Conservation (phyloP, 192 early-diverging fungal genomes). For the Phycomyces nitens region DNA sequence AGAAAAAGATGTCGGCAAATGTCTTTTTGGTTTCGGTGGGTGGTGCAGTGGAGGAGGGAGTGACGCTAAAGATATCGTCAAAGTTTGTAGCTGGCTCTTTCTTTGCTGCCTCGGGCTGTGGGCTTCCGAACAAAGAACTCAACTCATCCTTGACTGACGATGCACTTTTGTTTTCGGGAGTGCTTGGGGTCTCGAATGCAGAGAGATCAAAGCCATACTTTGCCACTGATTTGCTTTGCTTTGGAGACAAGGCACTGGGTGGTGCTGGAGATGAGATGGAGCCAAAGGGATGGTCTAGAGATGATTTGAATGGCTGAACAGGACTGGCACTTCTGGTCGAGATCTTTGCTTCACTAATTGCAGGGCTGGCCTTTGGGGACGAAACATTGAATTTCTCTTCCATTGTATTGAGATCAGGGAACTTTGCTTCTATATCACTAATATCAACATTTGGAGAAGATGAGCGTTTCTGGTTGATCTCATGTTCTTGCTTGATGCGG, state of each 20-base stretch:
- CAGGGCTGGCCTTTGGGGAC: constrained; percentile 1
- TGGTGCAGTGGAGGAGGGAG: not conserved
- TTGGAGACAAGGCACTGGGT: constrained; percentile 3
- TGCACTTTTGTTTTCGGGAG: not conserved
- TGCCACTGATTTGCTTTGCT: constrained; percentile 3
- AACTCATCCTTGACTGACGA: constrained; percentile 21
- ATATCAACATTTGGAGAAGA: constrained; percentile 21
- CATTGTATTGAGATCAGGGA: constrained; percentile 36
- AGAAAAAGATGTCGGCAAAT: constrained; percentile 1
- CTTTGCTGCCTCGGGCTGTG: not conserved
- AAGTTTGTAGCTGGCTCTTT: constrained; percentile 1
- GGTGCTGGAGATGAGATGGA: not conserved
- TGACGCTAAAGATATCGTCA: constrained; percentile 1
- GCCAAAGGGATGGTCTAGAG: not conserved
- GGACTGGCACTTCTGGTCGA: not conserved
- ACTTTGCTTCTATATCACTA: constrained; percentile 36
- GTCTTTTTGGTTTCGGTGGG: not conserved
- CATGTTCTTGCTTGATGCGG: constrained; percentile 14
- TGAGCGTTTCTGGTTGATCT: not conserved
- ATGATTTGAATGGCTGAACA: not conserved
- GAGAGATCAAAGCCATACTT: constrained; percentile 36
- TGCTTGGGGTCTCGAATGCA: constrained; percentile 13
- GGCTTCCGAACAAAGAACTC: constrained; percentile 17
- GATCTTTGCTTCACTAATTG: not conserved
- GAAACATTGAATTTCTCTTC: constrained; percentile 27